phyloP scores from a whole-genome alignment of 176 grass and related monocot genomes.

The Neostapfia colusana region DNA sequence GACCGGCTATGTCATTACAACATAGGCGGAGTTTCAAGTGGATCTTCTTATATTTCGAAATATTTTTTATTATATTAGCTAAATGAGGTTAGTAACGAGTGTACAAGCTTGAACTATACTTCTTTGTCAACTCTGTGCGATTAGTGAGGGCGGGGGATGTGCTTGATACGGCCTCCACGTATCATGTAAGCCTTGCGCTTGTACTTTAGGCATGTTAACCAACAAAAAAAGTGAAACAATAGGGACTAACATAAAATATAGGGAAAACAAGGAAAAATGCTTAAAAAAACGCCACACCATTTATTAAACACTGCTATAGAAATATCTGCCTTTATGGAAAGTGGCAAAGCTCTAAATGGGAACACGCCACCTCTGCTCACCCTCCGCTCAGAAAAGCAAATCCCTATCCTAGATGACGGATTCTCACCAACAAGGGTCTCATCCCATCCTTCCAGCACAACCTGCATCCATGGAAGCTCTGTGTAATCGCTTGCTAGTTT shows the following conservation, averaged over 20 bases:
- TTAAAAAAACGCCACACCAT: neutral
- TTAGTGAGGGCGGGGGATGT: neutral
- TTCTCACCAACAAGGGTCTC: slow-evolving; percentile 1
- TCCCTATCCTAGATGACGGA: neutral
- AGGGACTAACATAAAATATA: neutral
- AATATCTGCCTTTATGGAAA: neutral
- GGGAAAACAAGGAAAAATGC: neutral
- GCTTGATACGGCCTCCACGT: neutral
- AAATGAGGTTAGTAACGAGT: neutral
- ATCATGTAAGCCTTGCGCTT: neutral
- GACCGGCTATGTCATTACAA: no score
- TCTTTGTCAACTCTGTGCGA: neutral
- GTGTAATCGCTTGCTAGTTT: neutral
- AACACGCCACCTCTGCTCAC: neutral
- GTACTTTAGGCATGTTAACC: neutral
- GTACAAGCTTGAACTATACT: neutral
- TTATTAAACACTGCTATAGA: neutral
- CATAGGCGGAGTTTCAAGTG: no score
- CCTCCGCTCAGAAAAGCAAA: slow-evolving; percentile 12
- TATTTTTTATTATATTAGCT: slow-evolving; percentile 8
- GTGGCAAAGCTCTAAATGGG: neutral
- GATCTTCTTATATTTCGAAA: neutral
- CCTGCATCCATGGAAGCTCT: neutral
- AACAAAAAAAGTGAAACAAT: neutral
- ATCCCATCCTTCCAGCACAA: neutral